phyloP scores from a whole-genome alignment of 2,329 filamentous ascomycete genomes.

The Leptodontidium sp. region DNA sequence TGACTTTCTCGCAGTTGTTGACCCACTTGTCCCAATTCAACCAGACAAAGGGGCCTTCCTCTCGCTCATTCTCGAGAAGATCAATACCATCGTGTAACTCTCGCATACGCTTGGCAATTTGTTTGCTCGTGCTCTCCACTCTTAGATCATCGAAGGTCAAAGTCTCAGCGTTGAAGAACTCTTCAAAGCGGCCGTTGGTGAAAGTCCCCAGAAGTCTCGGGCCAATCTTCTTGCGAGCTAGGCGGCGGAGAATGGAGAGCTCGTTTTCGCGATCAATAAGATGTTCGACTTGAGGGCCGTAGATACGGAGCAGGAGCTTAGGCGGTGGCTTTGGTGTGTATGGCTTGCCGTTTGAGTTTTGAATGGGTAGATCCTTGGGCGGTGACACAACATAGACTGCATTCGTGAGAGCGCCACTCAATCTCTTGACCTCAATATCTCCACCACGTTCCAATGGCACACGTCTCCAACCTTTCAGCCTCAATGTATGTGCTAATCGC shows the following conservation, averaged over 20 bases:
- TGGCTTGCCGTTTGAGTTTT: conserved; percentile 50
- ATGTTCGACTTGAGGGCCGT: conserved; percentile 94
- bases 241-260: conserved; percentile 81
- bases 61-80: conserved; percentile 78
- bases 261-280: conserved; percentile 94
- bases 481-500: conserved; percentile 85
- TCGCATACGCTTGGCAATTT: conserved; percentile 97
- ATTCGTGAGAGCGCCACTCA: conserved; percentile 94
- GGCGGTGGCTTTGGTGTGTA: conserved; percentile 44
- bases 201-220: conserved; percentile 92
- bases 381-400: conserved; percentile 94
- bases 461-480: conserved; percentile 89
- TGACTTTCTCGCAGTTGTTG: conserved; percentile 63
- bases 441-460: conserved; percentile 77
- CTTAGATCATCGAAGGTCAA: conserved; percentile 80
- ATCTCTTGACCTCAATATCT: conserved; percentile 73
- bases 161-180: conserved; percentile 87
- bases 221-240: conserved; percentile 92
- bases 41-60: conserved; percentile 84
- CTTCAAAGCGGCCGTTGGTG: conserved; percentile 92
- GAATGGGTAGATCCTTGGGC: conserved; percentile 66
- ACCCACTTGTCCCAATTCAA: conserved; percentile 85
- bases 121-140: conserved; percentile 81
- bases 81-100: conserved; percentile 96
- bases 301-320: conserved; percentile 89